Evolutionary conservation across 106 monocot genomes (phyloP), one percentile per base, ranked within the genome.

Genomic region (Dendrobium nobile): DNA sequence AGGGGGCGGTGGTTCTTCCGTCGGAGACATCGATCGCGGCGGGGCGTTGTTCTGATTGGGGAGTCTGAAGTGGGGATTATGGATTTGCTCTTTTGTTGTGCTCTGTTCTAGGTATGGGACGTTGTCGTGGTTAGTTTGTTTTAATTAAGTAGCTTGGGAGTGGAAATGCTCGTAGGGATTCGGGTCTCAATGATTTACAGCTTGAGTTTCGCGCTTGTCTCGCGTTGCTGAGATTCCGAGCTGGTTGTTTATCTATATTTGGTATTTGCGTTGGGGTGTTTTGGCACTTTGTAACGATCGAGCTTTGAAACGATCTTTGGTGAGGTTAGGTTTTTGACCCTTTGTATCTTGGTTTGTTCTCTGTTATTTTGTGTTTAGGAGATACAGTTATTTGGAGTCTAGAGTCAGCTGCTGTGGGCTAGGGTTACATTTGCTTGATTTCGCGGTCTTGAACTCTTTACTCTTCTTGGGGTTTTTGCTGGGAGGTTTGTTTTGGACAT

Each of bases 401-500:
- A 10, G 72, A 40, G 9, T 72, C 40, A 72, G 37, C 37, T 72
- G 17, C 40, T 37, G 72, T 40, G 40, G 72, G 16, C 11, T 72
- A 72, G 28, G 17, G 37, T 72, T 40, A 4, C 72, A 28, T 40
- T 37, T 72, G 72, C 3, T 37, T 72, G 51, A 45, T 9, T 45
- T 45, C 6, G 26, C n/a, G 67, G 67, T 40, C 37, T 72, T 72
- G 72, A 27, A 72, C 28, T 28, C 3, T 16, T 0, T 33, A 72
- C 5, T 72, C 15, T 40, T 27, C 0, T 40, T 22, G 13, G 27
- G 72, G 64, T n/a, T 22, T 22, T 72, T 72, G 40, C 37, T 72
- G 27, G 24, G 64, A 65, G 24, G n/a, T 65, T 65, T 65, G 9
- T 65, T 65, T 40, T 16, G 77, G 80, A 48, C 44, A 88, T 88